phyloP scores from a whole-genome alignment of 345 rosid genomes.

The Gossypium sturtianum region DNA sequence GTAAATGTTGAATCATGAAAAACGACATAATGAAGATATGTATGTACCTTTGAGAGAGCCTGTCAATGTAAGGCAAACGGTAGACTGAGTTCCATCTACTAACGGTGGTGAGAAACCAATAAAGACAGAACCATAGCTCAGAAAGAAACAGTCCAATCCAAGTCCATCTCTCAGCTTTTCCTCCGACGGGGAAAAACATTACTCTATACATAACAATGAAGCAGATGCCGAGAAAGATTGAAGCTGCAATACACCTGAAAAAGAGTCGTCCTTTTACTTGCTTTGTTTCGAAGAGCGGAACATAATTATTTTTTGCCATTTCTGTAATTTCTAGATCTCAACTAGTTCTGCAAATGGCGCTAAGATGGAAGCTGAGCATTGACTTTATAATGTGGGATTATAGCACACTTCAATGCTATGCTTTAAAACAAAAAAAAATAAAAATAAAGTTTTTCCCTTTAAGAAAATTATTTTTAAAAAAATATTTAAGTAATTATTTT shows the following conservation, averaged over 20 bases:
- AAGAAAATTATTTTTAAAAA: no score
- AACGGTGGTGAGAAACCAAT: conserved; percentile 27
- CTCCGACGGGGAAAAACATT: neutral
- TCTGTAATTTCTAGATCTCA: neutral
- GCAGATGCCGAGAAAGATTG: neutral
- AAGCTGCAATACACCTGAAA: conserved; percentile 1
- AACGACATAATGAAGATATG: neutral
- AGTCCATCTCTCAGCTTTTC: conserved; percentile 27
- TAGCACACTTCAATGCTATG: no score
- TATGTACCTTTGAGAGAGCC: conserved; percentile 32
- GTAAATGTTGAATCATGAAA: neutral
- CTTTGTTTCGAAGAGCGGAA: conserved; percentile 8
- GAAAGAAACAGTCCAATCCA: conserved; percentile 43
- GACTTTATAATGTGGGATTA: no score
- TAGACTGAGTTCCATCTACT: conserved; percentile 36
- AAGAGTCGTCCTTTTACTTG: neutral
- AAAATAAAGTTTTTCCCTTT: no score
- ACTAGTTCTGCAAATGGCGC: neutral
- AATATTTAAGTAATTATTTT: no score
- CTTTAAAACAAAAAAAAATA: no score
- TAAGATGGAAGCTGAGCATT: conserved; percentile 10
- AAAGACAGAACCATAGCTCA: conserved; percentile 34
- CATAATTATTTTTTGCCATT: neutral
- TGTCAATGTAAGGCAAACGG: conserved; percentile 30
- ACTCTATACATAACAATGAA: neutral